phyloP scores from a whole-genome alignment of 352 stramenopile species.

The Pythium diclinum region DNA sequence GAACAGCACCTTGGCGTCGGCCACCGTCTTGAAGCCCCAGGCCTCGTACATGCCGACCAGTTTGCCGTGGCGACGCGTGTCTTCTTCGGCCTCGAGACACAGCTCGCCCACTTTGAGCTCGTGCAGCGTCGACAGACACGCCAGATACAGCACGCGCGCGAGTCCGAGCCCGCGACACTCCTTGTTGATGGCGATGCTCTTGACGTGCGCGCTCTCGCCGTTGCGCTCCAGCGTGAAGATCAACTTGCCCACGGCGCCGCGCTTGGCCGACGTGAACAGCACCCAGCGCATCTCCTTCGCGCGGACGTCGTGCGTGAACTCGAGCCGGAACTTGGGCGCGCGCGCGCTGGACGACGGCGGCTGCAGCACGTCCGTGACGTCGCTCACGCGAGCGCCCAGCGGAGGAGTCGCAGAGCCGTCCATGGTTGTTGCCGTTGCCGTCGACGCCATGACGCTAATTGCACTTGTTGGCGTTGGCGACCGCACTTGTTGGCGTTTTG shows the following conservation, averaged over 20 bases:
- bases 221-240: constrained; percentile 76
- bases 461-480: neutral
- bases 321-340: constrained; percentile 54
- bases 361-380: constrained; percentile 49
- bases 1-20: constrained; percentile 65
- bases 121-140: constrained; percentile 58
- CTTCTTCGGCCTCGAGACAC: constrained; percentile 35
- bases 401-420: neutral
- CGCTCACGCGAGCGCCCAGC: constrained; percentile 33
- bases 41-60: constrained; percentile 68
- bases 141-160: constrained; percentile 74
- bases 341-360: neutral
- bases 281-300: constrained; percentile 82
- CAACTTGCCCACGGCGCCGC: constrained; percentile 71
- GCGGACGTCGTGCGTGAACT: constrained; percentile 62
- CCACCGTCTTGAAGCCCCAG: constrained; percentile 62
- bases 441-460: neutral
- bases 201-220: constrained; percentile 58
- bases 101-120: constrained; percentile 47
- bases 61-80: constrained; percentile 36
- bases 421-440: neutral
- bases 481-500: neutral
- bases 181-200: constrained; percentile 67
- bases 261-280: constrained; percentile 63
- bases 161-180: constrained; percentile 70